These are phyloP conservation scores for Saccharomycodes ludwigii DNA, from an alignment of 805 yeast species.

Conservation along the genomic window DNA sequence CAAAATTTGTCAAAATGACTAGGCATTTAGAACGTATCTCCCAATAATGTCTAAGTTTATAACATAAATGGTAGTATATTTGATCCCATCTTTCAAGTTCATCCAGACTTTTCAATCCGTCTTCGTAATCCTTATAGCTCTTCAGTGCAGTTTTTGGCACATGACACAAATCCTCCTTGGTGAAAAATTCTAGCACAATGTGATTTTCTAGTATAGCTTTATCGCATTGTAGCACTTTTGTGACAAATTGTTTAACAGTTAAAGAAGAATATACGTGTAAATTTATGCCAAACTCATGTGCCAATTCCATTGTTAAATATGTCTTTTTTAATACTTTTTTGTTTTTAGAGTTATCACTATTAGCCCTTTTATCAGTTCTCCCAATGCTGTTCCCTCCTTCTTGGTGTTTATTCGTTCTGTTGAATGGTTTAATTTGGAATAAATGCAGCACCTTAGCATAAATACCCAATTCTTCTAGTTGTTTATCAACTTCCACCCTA, in stretches of 20 bases:
- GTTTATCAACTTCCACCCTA: slow-evolving; percentile 31
- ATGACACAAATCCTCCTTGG: slow-evolving; percentile 51
- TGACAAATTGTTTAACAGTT: slow-evolving; percentile 41
- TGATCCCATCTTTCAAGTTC: slow-evolving; percentile 61
- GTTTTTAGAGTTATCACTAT: slow-evolving; percentile 23
- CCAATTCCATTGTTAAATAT: slow-evolving; percentile 55
- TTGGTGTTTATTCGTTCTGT: slow-evolving; percentile 19
- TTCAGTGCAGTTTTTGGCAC: slow-evolving; percentile 43
- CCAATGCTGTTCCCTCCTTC: too few relatives aligned
- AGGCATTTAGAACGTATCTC: slow-evolving; percentile 55
- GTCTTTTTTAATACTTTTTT: slow-evolving; percentile 40
- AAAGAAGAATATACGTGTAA: slow-evolving; percentile 47
- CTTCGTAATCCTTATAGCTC: slow-evolving; percentile 38
- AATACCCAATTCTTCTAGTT: slow-evolving; percentile 46
- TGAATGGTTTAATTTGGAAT: slow-evolving; percentile 38
- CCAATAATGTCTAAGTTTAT: slow-evolving; percentile 63
- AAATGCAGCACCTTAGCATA: slow-evolving; percentile 50
- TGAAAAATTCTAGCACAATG: slow-evolving; percentile 57
- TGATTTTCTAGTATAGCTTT: slow-evolving; percentile 36
- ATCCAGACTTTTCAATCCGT: slow-evolving; percentile 24
- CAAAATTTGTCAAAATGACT: slow-evolving; percentile 40
- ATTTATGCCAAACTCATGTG: slow-evolving; percentile 73
- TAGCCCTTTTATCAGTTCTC: slow-evolving; percentile 23
- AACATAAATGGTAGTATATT: slow-evolving; percentile 53
- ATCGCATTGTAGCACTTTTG: slow-evolving; percentile 50